Evolutionary conservation across 768 basidiomycete genomes (phyloP).

Genomic region (Suillus occidentalis): DNA sequence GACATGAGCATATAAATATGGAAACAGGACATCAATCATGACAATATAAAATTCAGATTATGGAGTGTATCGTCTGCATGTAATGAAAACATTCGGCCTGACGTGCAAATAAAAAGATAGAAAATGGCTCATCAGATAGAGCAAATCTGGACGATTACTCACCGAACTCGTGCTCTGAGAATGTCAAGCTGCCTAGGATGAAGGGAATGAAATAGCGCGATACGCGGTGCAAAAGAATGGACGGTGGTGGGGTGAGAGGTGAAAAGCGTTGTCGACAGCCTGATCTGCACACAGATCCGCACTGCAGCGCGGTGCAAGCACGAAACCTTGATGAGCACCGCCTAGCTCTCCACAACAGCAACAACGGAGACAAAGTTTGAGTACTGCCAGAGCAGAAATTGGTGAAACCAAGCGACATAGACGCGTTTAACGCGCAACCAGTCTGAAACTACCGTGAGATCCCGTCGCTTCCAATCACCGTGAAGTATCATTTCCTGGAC

Average conservation of each 20-base stretch:
- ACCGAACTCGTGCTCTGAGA: background rate
- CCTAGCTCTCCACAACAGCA: background rate
- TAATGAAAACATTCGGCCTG: slow-evolving; percentile 37
- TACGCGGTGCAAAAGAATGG: background rate
- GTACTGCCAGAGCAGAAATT: background rate
- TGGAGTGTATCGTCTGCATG: slow-evolving; percentile 12
- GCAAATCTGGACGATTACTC: background rate
- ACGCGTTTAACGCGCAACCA: background rate
- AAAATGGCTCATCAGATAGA: slow-evolving; percentile 3
- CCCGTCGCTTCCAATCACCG: background rate
- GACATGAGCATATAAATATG: background rate
- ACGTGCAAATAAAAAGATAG: slow-evolving; percentile 41
- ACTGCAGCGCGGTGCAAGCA: background rate
- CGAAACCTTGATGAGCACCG: background rate
- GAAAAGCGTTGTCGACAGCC: background rate
- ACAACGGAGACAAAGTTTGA: background rate
- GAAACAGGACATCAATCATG: background rate
- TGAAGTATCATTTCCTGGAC: background rate
- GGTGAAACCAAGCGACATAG: background rate
- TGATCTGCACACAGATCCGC: background rate
- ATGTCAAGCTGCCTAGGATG: background rate
- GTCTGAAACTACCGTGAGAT: background rate
- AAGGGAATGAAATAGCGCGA: background rate
- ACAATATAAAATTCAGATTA: slow-evolving; percentile 7
- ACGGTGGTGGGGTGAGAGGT: background rate